Base-by-base conservation (phyloP, 176 grass and related monocot species). In the Rhipidocladum racemiflorum region DNA sequence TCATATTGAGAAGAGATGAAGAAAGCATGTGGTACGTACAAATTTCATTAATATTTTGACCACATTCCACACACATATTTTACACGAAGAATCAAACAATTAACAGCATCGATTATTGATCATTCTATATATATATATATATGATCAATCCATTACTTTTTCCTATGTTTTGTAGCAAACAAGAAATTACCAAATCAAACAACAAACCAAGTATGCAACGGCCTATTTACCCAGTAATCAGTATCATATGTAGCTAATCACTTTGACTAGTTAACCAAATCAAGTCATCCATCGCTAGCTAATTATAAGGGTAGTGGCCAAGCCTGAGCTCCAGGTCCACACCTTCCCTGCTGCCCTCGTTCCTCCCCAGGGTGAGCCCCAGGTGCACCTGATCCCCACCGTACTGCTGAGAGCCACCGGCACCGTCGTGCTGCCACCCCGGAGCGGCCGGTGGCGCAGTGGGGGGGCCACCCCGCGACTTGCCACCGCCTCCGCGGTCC, bases 301-400 rank as follows among this genome's bases (percentile, higher is more conserved):
- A 84, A 1, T 77, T 82, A 16, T 81, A 90, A 15, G 75, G 88
- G 35, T 85, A 80, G 74, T 81, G 20, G 17, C 83, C 88, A 73
- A 91, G 89, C 80, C 85, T 88, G 30, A 91, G 89, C 85, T 91
- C 89, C 81, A 91, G 43, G 70, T 88, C 89, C 14, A 89, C 76
- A 1, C 18, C 78, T 21, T 77, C 72, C 43, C 51, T 68, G 21
- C 27, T 72, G 12, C 76, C 71, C 50, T 85, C 89, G 18, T 45
- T 76, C 49, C 78, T 82, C 61, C 78, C 78, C 30, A 86, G 65
- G 24, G 78, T 77, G 9, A 90, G 84, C 0, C 74, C 88, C 65
- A 86, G 57, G 57, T 63, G 72, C 35, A 76, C 67, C 69, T 72
- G 44, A 36, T 73, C 48, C 68, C 42, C 21, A 7, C 36, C 35